A percentile compares a stretch with the other conserved stretches of the same genome.
Conservation (phyloP, 768 basidiomycete species). For the Russula compacta region DNA sequence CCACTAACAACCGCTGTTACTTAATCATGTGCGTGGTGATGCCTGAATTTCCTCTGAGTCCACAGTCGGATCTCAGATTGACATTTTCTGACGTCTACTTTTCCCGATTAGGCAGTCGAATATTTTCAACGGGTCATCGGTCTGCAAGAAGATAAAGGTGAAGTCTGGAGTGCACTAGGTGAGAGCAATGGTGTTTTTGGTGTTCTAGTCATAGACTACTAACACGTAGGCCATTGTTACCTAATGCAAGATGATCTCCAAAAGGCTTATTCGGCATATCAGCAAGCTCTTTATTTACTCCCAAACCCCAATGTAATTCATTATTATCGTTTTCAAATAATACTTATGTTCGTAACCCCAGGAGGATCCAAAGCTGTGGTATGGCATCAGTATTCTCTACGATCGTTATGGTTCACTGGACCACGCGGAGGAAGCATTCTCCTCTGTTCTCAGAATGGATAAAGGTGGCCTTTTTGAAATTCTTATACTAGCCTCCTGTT, state of each 20-base stretch:
- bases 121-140: constrained; percentile 90
- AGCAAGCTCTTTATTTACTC: constrained; percentile 92
- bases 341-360: constrained; percentile 9
- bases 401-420: constrained; percentile 98
- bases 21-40: too few relatives aligned
- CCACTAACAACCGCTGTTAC: too few relatives aligned
- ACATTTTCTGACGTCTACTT: constrained; percentile 20
- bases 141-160: constrained; percentile 92
- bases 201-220: constrained; percentile 9
- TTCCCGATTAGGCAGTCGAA: constrained; percentile 84
- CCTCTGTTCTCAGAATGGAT: constrained; percentile 93
- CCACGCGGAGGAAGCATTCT: constrained; percentile 98
- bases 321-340: too few relatives aligned
- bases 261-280: constrained; percentile 97
- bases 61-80: constrained; percentile 4
- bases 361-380: constrained; percentile 99
- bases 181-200: constrained; percentile 26
- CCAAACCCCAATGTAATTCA: constrained; percentile 83
- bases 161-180: constrained; percentile 97
- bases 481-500: not conserved
- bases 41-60: too few relatives aligned
- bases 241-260: constrained; percentile 99
- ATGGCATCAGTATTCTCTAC: constrained; percentile 97
- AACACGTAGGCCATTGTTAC: constrained; percentile 76
- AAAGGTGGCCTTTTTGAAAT: constrained; percentile 47